Evolutionary conservation across 345 rosid species (phyloP).

Genomic region (Mercurialis annua): DNA sequence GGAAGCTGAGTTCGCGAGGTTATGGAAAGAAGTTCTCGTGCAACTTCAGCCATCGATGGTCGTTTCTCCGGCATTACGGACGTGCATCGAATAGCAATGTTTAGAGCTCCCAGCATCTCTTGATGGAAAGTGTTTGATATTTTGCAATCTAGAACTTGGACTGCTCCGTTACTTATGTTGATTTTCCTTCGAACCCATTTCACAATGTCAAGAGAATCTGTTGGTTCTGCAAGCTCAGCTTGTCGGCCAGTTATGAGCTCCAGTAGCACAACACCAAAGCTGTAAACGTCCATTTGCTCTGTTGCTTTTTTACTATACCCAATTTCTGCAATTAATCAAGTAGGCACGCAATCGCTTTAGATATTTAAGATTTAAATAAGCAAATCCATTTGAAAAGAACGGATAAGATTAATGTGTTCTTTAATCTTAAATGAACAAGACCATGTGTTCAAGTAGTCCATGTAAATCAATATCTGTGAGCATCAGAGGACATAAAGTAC

Average conservation of each 20-base stretch:
- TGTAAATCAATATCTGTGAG: too few species aligned
- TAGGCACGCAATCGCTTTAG: neutral
- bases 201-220: slow-evolving; percentile 60
- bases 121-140: slow-evolving; percentile 42
- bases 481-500: neutral
- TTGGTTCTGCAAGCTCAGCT: slow-evolving; percentile 47
- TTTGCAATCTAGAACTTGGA: slow-evolving; percentile 66
- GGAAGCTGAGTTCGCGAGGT: slow-evolving; percentile 25
- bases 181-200: slow-evolving; percentile 88
- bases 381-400: neutral
- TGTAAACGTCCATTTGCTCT: slow-evolving; percentile 81
- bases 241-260: slow-evolving; percentile 78
- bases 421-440: neutral
- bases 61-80: slow-evolving; percentile 77
- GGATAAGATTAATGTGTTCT: neutral
- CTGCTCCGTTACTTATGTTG: slow-evolving; percentile 69
- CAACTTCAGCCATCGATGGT: slow-evolving; percentile 67
- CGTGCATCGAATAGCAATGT: slow-evolving; percentile 70
- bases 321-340: slow-evolving; percentile 49
- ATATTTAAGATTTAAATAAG: neutral
- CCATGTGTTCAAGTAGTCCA: neutral
- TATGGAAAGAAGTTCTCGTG: slow-evolving; percentile 54
- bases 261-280: slow-evolving; percentile 78
- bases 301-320: slow-evolving; percentile 74
- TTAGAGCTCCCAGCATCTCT: slow-evolving; percentile 70